Base-by-base conservation (phyloP, 73 alveolate genomes). In the Urostyla sp. region DNA sequence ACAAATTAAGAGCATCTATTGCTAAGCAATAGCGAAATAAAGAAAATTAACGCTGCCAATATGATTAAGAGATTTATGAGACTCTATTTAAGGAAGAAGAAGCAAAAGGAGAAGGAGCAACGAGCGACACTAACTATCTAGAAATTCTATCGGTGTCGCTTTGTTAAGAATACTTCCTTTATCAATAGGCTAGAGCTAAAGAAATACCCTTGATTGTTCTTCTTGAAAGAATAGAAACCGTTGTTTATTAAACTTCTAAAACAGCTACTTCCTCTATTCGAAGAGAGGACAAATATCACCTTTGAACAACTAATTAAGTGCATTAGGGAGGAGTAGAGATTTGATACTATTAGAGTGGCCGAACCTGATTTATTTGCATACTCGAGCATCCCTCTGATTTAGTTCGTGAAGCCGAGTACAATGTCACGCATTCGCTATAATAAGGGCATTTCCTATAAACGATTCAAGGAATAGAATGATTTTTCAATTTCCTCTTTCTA, bases 211-310 rank as follows among this genome's bases (percentile, higher is more conserved):
- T 23, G 51, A 28, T 57, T 73, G 0, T 84, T 72, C 57, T 72
- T 79, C 76, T 67, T 83, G 0, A 83, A 83, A 45, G 91, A 83
- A 26, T 74, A 83, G 55, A 78, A 78, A 28, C 89, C 89, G 11
- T 13, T 51, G 26, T 58, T 78, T 28, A 49, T 78, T 0, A 60
- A 43, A 27, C 45, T 78, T 15, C 27, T 78, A 1, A 78, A 63
- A 44, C 27, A 49, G 3, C 35, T 78, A 23, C 49, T 38, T 18
- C 69, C 59, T 7, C 40, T 56, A 0, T 58, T 76, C 34, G 76
- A 76, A 20, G 45, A 57, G 57, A 55, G 38, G 63, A 30, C 56
- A 37, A 67, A 58, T 45, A 35, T 69, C 7, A 43, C 36, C 21
- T 36, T 58, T 5, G 88, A 76, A 43, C 54, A 76, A 0, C 21